Percentiles rank a stretch among this genome's conserved stretches.
These are phyloP conservation scores for Willaertia magna DNA, from an alignment of 208 protist species.

Conservation along the genomic window DNA sequence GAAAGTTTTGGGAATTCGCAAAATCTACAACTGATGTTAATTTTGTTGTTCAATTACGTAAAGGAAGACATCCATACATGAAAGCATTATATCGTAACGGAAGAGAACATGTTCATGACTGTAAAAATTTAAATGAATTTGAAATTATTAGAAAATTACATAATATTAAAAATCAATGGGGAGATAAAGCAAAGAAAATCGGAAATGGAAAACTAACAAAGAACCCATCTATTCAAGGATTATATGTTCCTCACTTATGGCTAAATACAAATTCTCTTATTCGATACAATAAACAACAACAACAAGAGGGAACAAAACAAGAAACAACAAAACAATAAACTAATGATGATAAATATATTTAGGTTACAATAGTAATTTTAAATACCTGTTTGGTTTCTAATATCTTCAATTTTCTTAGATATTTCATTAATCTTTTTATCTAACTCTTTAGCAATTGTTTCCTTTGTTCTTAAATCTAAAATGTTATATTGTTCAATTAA, in stretches of 20 bases:
- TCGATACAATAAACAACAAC: neutral
- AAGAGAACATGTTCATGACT: neutral
- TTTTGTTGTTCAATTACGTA: neutral
- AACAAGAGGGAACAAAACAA: neutral
- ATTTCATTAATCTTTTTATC: slow-evolving; percentile 46
- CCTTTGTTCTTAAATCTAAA: slow-evolving; percentile 34
- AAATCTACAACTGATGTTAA: neutral
- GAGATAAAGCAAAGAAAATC: neutral
- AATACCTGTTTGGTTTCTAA: slow-evolving; percentile 30
- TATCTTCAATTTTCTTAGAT: slow-evolving; percentile 59
- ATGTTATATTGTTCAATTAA: slow-evolving; percentile 44
- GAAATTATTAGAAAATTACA: neutral
- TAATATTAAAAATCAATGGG: neutral
- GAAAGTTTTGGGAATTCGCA: neutral
- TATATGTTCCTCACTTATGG: neutral
- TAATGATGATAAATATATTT: no score
- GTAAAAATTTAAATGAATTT: neutral
- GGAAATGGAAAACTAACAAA: neutral
- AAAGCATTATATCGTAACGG: neutral
- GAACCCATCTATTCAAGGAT: neutral
- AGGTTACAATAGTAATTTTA: no score
- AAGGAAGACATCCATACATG: neutral
- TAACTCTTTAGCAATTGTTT: slow-evolving; percentile 46
- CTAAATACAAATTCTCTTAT: neutral
- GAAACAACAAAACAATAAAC: no score